phyloP scores from a whole-genome alignment of 2,329 filamentous ascomycete genomes.

The Microsporum audouinii region DNA sequence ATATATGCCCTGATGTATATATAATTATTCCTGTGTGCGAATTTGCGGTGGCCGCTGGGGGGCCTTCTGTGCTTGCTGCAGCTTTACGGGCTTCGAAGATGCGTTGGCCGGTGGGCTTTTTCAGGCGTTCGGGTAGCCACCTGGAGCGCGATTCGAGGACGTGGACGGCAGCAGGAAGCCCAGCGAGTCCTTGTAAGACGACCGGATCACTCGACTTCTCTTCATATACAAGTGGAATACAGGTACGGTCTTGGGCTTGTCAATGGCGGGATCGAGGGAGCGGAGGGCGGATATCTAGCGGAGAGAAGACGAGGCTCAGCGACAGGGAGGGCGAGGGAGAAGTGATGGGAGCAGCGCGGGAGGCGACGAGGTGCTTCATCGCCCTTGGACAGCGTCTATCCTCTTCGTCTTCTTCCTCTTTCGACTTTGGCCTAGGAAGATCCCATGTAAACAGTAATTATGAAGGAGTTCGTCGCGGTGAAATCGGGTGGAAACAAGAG shows the following conservation, averaged over 20 bases:
- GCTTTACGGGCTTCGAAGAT: background rate
- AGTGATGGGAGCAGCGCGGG: background rate
- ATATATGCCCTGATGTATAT: background rate
- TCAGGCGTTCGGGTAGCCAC: conserved; percentile 1
- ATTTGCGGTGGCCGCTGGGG: background rate
- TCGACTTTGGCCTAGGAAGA: too few relatives aligned
- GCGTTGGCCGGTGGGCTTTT: background rate
- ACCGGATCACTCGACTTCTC: background rate
- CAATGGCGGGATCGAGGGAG: background rate
- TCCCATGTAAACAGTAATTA: too few relatives aligned
- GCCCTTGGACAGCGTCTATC: background rate
- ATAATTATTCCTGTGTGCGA: background rate
- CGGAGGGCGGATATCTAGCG: background rate
- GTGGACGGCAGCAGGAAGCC: background rate
- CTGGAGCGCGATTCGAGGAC: background rate
- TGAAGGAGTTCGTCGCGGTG: too few relatives aligned
- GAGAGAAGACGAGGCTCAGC: background rate
- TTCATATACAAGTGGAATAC: too few relatives aligned
- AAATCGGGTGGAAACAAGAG: background rate
- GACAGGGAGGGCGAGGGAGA: background rate
- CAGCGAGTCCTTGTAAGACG: background rate
- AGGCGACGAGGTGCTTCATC: background rate
- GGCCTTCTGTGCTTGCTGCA: background rate
- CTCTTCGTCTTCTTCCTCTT: background rate
- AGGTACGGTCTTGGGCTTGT: background rate